These are phyloP conservation scores for Arxiozyma bovina DNA, from an alignment of 1,139 yeast species.

Conservation along the genomic window DNA sequence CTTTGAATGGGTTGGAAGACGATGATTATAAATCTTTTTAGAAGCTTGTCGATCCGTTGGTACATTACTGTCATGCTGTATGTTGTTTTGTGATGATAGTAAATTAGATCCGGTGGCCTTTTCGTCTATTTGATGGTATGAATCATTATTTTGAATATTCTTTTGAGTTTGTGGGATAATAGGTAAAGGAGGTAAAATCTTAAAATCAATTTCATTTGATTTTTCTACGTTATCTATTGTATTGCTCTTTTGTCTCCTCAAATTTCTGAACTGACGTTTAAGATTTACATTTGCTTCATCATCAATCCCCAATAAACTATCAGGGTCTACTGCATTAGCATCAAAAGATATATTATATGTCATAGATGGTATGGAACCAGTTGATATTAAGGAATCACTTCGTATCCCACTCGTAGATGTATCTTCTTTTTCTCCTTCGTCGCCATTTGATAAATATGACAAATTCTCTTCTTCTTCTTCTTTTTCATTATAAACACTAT, in stretches of 20 bases:
- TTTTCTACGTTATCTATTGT: neutral
- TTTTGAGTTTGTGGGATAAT: neutral
- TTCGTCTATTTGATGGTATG: neutral
- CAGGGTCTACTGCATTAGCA: conserved; percentile 15
- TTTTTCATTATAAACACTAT: conserved; percentile 16
- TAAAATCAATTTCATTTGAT: neutral
- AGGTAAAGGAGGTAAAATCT: neutral
- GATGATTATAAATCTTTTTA: too few species aligned
- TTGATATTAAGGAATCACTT: conserved; percentile 6
- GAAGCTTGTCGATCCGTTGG: neutral
- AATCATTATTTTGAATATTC: too few species aligned
- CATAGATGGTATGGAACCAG: conserved; percentile 26
- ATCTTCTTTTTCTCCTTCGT: neutral
- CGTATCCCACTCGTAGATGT: neutral
- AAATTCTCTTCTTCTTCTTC: neutral
- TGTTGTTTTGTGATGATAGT: neutral
- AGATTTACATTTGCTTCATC: conserved; percentile 27
- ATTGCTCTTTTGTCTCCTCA: conserved; percentile 9
- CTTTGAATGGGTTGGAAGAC: neutral
- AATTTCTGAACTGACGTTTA: conserved; percentile 25
- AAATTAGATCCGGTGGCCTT: neutral
- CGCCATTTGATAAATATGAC: neutral
- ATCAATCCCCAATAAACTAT: conserved; percentile 27
- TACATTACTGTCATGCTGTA: too few species aligned
- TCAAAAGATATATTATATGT: conserved; percentile 25